Percentiles rank a stretch among this genome's conserved stretches.
phyloP scores from a whole-genome alignment of 495 filamentous ascomycete genomes.

The Penicillium flavigenum region DNA sequence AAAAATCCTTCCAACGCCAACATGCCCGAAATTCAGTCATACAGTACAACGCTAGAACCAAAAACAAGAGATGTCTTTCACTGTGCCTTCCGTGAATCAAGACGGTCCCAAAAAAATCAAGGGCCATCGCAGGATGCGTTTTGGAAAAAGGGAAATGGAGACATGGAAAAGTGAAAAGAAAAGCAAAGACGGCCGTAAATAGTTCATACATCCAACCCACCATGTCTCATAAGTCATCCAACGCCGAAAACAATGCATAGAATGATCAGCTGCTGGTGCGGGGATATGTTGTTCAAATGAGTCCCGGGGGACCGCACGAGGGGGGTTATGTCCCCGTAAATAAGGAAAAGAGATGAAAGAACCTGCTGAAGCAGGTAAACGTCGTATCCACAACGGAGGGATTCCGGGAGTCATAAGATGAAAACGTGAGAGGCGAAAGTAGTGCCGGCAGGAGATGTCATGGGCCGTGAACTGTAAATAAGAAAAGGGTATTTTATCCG shows the following conservation, averaged over 20 bases:
- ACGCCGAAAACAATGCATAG: slow-evolving; percentile 45
- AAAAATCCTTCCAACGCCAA: slow-evolving; percentile 34
- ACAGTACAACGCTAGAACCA: slow-evolving; percentile 52
- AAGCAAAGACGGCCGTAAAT: slow-evolving; percentile 35
- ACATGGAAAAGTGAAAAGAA: slow-evolving; percentile 33
- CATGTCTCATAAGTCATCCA: slow-evolving; percentile 44
- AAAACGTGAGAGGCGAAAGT: slow-evolving; percentile 7
- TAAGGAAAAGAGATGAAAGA: neutral
- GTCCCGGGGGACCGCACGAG: slow-evolving; percentile 1
- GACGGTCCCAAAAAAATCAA: slow-evolving; percentile 25
- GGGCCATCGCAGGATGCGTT: slow-evolving; percentile 33
- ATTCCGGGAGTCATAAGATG: neutral
- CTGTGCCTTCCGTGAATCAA: slow-evolving; percentile 36
- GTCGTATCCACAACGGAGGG: neutral
- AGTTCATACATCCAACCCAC: slow-evolving; percentile 49
- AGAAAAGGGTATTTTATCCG: slow-evolving; percentile 21
- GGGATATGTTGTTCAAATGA: slow-evolving; percentile 14
- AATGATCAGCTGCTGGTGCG: slow-evolving; percentile 11
- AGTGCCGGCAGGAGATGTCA: neutral
- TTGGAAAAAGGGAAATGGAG: slow-evolving; percentile 31
- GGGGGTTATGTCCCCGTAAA: neutral
- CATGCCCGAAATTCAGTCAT: slow-evolving; percentile 32
- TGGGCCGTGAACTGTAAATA: neutral
- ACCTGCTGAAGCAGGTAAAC: neutral
- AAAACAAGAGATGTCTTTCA: slow-evolving; percentile 40